Conservation (phyloP, 2,329 filamentous ascomycete species). For the Fusarium ambrosium region DNA sequence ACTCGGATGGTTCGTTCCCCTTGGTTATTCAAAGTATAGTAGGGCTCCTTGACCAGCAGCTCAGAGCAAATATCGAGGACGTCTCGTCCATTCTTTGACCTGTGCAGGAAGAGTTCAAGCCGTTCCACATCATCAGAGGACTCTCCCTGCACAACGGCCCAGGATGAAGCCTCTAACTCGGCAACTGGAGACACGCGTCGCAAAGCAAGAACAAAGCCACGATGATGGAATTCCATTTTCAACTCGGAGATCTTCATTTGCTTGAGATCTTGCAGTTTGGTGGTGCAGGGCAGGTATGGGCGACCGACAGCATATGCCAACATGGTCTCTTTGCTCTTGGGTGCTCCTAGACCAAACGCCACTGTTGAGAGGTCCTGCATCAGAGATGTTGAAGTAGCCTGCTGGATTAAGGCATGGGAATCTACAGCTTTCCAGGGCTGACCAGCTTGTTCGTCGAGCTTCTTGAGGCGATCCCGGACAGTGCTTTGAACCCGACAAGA, state of each 20-base stretch:
- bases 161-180: constrained; percentile 44
- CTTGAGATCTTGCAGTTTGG: constrained; percentile 33
- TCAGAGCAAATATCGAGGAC: constrained; percentile 50
- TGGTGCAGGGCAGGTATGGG: constrained; percentile 45
- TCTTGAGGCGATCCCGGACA: constrained; percentile 37
- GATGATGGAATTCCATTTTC: constrained; percentile 49
- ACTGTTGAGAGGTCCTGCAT: constrained; percentile 51
- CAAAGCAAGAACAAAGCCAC: constrained; percentile 43
- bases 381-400: constrained; percentile 48
- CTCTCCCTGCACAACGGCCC: constrained; percentile 50
- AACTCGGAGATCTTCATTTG: constrained; percentile 46
- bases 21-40: constrained; percentile 58
- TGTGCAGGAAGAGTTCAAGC: constrained; percentile 52
- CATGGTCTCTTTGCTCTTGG: constrained; percentile 41
- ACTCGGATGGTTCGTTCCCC: constrained; percentile 57
- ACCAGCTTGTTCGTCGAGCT: constrained; percentile 40
- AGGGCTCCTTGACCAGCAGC: constrained; percentile 64
- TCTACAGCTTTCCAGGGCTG: constrained; percentile 39
- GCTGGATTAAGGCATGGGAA: constrained; percentile 33
- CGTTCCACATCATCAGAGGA: constrained; percentile 43
- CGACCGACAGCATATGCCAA: constrained; percentile 47
- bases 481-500: constrained; percentile 46
- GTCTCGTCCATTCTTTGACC: constrained; percentile 50
- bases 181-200: constrained; percentile 47
- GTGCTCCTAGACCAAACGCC: constrained; percentile 27